phyloP scores from a whole-genome alignment of 805 yeast genomes.

The Geotrichum ghanense region DNA sequence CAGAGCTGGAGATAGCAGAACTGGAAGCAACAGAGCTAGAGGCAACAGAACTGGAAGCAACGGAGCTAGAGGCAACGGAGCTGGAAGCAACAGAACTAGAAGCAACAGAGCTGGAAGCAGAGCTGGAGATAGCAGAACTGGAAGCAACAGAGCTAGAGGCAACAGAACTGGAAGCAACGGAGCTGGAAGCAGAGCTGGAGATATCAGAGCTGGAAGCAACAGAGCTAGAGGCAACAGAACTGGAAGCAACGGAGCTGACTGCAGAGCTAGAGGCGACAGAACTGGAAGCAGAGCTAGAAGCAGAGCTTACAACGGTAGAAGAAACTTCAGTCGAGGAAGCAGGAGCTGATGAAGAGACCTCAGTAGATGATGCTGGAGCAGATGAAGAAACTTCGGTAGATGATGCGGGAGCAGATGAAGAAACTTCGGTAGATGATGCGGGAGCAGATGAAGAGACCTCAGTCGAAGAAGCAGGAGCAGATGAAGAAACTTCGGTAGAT shows the following conservation, averaged over 20 bases:
- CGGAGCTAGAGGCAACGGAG: not conserved
- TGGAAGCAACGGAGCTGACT: not conserved
- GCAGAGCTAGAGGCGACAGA: not conserved
- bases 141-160: not conserved
- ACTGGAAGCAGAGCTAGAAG: no score
- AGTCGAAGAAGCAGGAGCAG: no score
- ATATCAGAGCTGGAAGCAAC: not conserved
- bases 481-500: no score
- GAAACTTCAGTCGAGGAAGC: no score
- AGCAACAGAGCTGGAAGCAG: not conserved
- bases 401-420: no score
- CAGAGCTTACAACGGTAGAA: no score
- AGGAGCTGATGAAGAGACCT: no score
- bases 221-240: not conserved
- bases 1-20: no score
- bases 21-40: not conserved
- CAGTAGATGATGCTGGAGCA: no score
- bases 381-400: no score
- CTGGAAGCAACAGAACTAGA: not conserved
- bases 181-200: not conserved
- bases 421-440: no score
- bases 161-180: not conserved
- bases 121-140: not conserved
- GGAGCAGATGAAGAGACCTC: no score
- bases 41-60: not conserved